These are phyloP conservation scores for Neurospora sp. DNA, from an alignment of 495 filamentous ascomycete genomes.

Conservation along the genomic window DNA sequence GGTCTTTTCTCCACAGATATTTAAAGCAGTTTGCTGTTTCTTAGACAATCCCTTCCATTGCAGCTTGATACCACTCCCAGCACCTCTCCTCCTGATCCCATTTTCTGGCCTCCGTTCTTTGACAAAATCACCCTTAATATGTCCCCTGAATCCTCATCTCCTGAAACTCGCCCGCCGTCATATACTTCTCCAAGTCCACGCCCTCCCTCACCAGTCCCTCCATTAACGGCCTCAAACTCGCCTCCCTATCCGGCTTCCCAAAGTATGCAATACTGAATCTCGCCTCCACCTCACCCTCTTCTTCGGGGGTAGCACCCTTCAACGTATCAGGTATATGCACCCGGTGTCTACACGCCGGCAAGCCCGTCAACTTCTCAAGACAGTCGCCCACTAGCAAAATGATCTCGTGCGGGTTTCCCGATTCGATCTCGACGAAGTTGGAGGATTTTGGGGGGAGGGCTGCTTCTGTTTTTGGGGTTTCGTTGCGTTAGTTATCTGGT, in stretches of 20 bases:
- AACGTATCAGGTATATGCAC: background rate
- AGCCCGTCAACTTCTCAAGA: background rate
- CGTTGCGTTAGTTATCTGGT: no score
- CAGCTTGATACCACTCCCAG: no score
- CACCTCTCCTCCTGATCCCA: no score
- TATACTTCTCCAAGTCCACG: background rate
- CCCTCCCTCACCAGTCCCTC: background rate
- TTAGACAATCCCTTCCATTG: no score
- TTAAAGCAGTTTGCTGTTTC: no score
- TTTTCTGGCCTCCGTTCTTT: no score
- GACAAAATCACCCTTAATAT: background rate
- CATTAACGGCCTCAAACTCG: background rate
- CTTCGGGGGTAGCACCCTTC: background rate
- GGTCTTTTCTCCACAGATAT: no score
- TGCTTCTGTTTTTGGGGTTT: background rate
- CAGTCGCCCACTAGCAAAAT: background rate
- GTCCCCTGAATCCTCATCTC: background rate
- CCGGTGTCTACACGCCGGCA: background rate
- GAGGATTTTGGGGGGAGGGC: background rate
- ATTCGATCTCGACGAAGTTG: background rate
- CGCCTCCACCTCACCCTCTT: background rate
- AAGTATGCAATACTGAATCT: background rate
- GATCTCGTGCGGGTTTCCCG: background rate
- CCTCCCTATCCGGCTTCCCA: background rate
- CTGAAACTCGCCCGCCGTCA: background rate